These are phyloP conservation scores for Sporormia fimetaria DNA, from an alignment of 495 filamentous ascomycete species.

Conservation along the genomic window DNA sequence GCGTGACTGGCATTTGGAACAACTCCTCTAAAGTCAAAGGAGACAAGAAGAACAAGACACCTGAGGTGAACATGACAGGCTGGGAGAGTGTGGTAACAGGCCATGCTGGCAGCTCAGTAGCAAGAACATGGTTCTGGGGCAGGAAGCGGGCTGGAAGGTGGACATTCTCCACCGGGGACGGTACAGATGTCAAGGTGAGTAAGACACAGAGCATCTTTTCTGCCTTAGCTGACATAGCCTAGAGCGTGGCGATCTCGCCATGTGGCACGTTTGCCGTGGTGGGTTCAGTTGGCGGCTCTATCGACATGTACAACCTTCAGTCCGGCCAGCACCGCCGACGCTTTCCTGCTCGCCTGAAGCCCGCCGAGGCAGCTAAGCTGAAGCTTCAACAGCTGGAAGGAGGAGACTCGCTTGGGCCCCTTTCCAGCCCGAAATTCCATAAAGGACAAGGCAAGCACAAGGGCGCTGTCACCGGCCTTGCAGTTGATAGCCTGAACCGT, in stretches of 20 bases:
- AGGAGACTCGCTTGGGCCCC: conserved; percentile 11
- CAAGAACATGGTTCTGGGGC: conserved; percentile 96
- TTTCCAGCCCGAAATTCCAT: conserved; percentile 28
- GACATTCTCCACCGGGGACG: conserved; percentile 80
- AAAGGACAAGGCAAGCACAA: conserved; percentile 54
- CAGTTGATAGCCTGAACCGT: conserved; percentile 74
- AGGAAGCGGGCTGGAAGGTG: conserved; percentile 84
- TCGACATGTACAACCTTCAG: conserved; percentile 95
- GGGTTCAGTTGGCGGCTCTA: conserved; percentile 65
- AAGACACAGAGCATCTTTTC: conserved; percentile 28
- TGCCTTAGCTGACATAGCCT: conserved; percentile 8
- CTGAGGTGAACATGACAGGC: conserved; percentile 60
- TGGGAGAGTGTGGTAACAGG: conserved; percentile 96
- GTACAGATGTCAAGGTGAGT: conserved; percentile 53
- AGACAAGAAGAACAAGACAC: conserved; percentile 40
- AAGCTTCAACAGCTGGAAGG: conserved; percentile 44
- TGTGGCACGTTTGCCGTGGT: conserved; percentile 94
- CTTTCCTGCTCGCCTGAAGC: conserved; percentile 62
- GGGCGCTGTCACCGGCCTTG: conserved; percentile 70
- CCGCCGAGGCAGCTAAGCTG: conserved; percentile 51
- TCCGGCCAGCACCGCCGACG: conserved; percentile 75
- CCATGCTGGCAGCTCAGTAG: conserved; percentile 74
- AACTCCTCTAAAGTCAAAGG: conserved; percentile 48
- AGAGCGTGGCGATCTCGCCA: conserved; percentile 73
- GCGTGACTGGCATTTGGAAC: conserved; percentile 63